Base-by-base conservation (phyloP, 805 yeast species). In the Pichia phayaonensis region DNA sequence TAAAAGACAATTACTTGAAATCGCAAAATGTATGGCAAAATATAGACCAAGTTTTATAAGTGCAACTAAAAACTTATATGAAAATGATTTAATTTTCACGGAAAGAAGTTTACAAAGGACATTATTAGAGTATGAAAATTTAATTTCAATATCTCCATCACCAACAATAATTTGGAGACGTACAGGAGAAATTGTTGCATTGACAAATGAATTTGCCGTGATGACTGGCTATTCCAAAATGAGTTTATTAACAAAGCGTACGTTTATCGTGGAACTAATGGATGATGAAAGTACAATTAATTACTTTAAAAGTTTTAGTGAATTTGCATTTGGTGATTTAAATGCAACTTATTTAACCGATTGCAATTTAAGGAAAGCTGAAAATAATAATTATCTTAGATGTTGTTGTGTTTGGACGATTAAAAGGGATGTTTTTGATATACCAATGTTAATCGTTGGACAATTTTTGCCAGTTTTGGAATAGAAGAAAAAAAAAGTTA, bases 391-490 rank as follows among this genome's bases (percentile, higher is more conserved):
- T 57, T 67, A 67, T 56, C 58, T 65, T 42, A 79, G 79, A 53
- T 86, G 90, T 59, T 83, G 90, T 40, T 81, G 88, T 41, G 87
- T 87, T 16, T 85, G 94, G 90, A 87, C 95, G 0, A 88, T 87
- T 16, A 85, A 85, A 57, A 71, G 94, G 57, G 95, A 87, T 67
- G 80, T 83, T 45, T 87, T 86, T 67, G 92, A 86, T 65, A 80
- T 87, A 45, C 95, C 96, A 8, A 81, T 86, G 87, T 70, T 87
- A 60, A 80, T 87, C 20, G 83, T 86, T 43, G 95, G 95, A 0
- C 92, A 87, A 61, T 84, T 86, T 59, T 62, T 86, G 42, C 94
- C 94, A 1, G 76, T 84, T 2, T 66, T 84, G 36, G 68, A 66
- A 29, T 50, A 60, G 46, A 34, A 34, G n/a, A n/a, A n/a, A 15